Evolutionary conservation across 2,329 filamentous ascomycete species (phyloP).

Genomic region (Teratosphaeria epicoccoides): DNA sequence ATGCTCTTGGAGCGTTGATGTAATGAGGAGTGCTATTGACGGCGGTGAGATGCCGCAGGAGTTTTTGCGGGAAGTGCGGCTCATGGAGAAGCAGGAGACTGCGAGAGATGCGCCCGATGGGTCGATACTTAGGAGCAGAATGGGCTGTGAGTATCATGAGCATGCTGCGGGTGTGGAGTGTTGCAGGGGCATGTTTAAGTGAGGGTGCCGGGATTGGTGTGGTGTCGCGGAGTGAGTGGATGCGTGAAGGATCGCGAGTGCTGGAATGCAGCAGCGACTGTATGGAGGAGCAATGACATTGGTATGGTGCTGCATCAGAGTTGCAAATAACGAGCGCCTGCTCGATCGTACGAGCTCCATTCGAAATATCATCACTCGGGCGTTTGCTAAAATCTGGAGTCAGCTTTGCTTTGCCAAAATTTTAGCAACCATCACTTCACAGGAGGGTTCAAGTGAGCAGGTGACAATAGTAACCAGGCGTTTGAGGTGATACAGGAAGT

Average conservation of each 20-base stretch:
- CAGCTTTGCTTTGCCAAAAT: too few relatives aligned
- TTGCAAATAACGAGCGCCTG: too few relatives aligned
- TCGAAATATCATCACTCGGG: too few relatives aligned
- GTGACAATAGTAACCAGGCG: too few relatives aligned
- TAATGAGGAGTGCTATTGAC: not conserved
- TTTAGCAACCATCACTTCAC: not conserved
- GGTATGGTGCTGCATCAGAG: not conserved
- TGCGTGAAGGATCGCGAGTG: not conserved
- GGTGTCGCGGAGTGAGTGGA: not conserved
- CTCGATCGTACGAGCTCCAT: too few relatives aligned
- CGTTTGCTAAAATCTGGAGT: too few relatives aligned
- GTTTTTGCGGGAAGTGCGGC: conserved; percentile 1
- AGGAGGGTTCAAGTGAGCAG: too few relatives aligned
- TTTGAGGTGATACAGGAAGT: too few relatives aligned
- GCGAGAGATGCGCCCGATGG: not conserved
- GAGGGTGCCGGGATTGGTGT: not conserved
- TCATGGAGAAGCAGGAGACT: not conserved
- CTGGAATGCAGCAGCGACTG: not conserved
- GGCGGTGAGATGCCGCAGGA: not conserved
- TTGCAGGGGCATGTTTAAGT: not conserved
- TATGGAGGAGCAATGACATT: not conserved
- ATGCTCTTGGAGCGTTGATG: not conserved
- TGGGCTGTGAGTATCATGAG: conserved; percentile 3
- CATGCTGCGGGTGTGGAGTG: not conserved
- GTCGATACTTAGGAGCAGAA: not conserved